Conservation (phyloP, 345 rosid species). For the Gossypium stocksii region DNA sequence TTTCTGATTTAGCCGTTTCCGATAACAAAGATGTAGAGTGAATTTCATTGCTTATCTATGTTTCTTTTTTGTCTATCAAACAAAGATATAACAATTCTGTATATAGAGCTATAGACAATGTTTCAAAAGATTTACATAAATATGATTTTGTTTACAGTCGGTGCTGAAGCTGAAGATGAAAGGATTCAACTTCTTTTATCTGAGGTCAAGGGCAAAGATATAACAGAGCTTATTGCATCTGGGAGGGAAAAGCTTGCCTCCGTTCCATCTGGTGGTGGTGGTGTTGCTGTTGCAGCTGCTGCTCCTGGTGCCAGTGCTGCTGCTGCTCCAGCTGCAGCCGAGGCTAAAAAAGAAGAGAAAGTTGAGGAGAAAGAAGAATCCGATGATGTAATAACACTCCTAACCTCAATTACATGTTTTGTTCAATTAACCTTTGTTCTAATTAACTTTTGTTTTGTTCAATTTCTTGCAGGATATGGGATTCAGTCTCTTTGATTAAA, state of each 20-base stretch:
- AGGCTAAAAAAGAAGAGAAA: slow-evolving; percentile 75
- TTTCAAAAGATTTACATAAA: neutral
- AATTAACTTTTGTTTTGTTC: neutral
- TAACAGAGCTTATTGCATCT: slow-evolving; percentile 69
- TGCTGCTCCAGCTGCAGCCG: slow-evolving; percentile 51
- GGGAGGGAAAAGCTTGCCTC: slow-evolving; percentile 85
- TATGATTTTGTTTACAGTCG: slow-evolving; percentile 38
- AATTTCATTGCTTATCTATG: neutral
- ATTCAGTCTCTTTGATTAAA: slow-evolving; percentile 54
- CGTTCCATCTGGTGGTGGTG: slow-evolving; percentile 51
- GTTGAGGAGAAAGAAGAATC: slow-evolving; percentile 76
- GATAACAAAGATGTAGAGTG: neutral
- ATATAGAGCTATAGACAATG: neutral
- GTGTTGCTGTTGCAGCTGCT: slow-evolving; percentile 35
- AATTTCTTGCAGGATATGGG: slow-evolving; percentile 55
- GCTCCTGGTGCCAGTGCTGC: slow-evolving; percentile 33
- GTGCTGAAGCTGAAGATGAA: slow-evolving; percentile 58
- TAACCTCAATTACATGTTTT: neutral
- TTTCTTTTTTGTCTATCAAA: no score
- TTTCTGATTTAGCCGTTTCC: no score
- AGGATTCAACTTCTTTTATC: slow-evolving; percentile 57
- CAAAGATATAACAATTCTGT: neutral
- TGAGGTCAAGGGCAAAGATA: slow-evolving; percentile 63
- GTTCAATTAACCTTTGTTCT: neutral
- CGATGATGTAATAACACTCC: slow-evolving; percentile 51